Evolutionary conservation across 306 rosid genomes (phyloP), one percentile per base, ranked within the genome.

Genomic region (Adenanthera pavonina): DNA sequence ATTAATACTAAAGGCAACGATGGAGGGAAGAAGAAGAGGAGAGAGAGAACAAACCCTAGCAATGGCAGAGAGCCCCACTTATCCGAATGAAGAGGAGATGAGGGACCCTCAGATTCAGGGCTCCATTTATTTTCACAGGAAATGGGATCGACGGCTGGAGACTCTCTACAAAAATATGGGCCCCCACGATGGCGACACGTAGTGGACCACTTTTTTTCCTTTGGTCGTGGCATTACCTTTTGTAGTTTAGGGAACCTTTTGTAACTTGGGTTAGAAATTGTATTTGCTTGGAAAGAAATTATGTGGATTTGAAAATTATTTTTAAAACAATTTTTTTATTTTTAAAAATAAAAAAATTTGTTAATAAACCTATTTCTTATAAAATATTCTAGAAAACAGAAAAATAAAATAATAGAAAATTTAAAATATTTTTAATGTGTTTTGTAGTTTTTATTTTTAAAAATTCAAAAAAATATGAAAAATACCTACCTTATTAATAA

Each of bases 11-110:
- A 0, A 12, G 20, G 65, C 7, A 51, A 46, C 35, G 30, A 41
- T 86, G 70, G 81, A 76, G 78, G 62, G 87, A 73, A 77, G 74
- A 76, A 64, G 36, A 72, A 41, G 0, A 9, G 40, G 59, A 7
- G 46, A 33, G 41, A 76, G 82, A 76, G 80, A 64, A 78, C 92
- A 83, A 92, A 90, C 92, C 97, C 95, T 89, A 88, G 83, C 87
- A 44, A 83, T 61, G 86, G 84, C 74, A 59, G 74, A 44, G 73
- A 82, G 86, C 91, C 95, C 94, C 98, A 90, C 97, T 87, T 89
- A 82, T 86, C 84, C 89, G 75, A n/a, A 30, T 47, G 53, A 33
- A 81, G 47, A 83, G 6, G 90, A 83, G 47, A 84, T 2, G 90
- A 33, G 94, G 97, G 98, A 43, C 92, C 97, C 90, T 43, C 85